Evolutionary conservation across 345 rosid genomes (phyloP), one percentile per base, ranked within the genome.

Genomic region (Salix dunnii): DNA sequence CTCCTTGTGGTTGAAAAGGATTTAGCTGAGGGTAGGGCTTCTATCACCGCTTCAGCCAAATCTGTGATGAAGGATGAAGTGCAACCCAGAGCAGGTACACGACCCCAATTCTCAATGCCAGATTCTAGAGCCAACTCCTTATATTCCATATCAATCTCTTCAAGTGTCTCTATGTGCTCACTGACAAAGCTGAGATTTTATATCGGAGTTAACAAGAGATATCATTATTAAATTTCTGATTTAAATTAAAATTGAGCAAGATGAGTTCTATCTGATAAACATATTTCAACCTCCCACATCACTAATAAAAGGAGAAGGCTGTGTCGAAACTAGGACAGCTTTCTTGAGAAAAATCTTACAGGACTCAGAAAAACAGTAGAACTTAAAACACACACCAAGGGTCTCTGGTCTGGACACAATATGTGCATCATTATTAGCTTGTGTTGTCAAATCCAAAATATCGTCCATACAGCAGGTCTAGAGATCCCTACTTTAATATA

Each of bases 111-210:
- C 86, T 92, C 85, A 49, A 96, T 75, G 68, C 98, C 99, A 1
- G 97, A 93, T 88, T 96, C 91, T 25, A 92, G 83, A 38, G 98
- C 97, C 80, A 96, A 80, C 8, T 92, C 82, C 85, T 86, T 91
- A 84, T 92, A 93, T 80, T 91, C 96, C 94, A 92, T 91, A 85
- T 93, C 98, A 55, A 92, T 96, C 83, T 96, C 99, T 83, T 93
- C 97, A 51, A 93, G 94, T 5, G 99, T 96, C 82, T 96, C 98
- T 3, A 89, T 96, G 83, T 93, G 96, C 91, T 91, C 98, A 36
- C 97, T 96, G 73, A 92, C 97, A 79, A 92, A 92, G 87, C 99
- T 93, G 88, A 67, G 67, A 85, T 49, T 27, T 27, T 53, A 64
- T 75, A 70, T 33, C 18, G 21, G 36, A 36, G 16, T 61, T 1